A percentile compares a stretch with the other conserved stretches of the same genome.
Evolutionary conservation across 331 rosid genomes (phyloP).

Genomic region (Arachis monticola): DNA sequence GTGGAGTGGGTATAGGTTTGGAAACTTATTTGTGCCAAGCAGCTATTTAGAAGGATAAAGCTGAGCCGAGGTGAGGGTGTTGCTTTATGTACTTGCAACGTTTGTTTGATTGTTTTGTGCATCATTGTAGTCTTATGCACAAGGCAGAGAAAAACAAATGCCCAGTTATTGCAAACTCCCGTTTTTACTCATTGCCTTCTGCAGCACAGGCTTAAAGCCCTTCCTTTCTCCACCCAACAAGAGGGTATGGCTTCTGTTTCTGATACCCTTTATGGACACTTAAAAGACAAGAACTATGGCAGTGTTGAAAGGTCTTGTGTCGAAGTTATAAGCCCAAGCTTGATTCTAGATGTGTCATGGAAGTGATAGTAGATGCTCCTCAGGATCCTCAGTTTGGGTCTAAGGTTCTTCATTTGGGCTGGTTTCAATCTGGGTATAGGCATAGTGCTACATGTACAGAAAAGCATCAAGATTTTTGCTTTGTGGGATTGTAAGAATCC

Average conservation of each 20-base stretch:
- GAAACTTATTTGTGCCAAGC: constrained; percentile 91
- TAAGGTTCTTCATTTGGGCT: constrained; percentile 83
- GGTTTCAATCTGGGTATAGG: constrained; percentile 74
- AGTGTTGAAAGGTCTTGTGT: constrained; percentile 59
- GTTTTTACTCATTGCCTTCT: constrained; percentile 41
- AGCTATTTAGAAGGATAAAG: constrained; percentile 93
- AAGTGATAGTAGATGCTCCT: constrained; percentile 61
- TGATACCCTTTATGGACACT: constrained; percentile 52
- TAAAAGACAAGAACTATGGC: constrained; percentile 41
- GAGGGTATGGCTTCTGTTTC: constrained; percentile 48
- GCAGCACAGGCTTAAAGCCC: constrained; percentile 28
- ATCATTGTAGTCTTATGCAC: constrained; percentile 26
- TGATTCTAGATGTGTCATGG: constrained; percentile 59
- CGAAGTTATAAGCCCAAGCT: constrained; percentile 50
- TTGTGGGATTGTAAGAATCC: constrained; percentile 57
- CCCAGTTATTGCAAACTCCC: constrained; percentile 41
- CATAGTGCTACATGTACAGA: constrained; percentile 66
- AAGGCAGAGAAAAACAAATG: constrained; percentile 38
- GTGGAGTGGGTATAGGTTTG: constrained; percentile 93
- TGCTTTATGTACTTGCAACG: background rate
- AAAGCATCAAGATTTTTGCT: constrained; percentile 65
- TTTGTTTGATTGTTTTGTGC: background rate
- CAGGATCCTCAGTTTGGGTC: constrained; percentile 55
- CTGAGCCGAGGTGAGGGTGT: constrained; percentile 79
- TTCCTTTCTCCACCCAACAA: constrained; percentile 41